Conservation (phyloP, 345 rosid species). For the Hibiscus tridactylites region DNA sequence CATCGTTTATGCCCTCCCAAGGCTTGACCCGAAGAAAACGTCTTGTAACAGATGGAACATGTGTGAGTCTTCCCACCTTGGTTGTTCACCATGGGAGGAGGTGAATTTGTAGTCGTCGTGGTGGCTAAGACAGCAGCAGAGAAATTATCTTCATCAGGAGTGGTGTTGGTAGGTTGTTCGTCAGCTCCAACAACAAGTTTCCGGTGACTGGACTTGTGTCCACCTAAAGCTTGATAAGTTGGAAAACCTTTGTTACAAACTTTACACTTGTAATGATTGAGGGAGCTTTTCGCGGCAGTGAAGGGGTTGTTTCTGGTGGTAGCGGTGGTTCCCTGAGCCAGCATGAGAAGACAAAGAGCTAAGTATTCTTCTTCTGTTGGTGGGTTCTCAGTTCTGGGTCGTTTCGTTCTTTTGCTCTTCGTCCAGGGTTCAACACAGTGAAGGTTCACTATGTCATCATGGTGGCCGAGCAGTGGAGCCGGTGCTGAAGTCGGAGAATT, state of each 20-base stretch:
- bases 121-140: neutral
- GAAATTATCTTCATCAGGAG: neutral
- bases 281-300: slow-evolving; percentile 12
- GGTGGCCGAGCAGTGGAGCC: slow-evolving; percentile 23
- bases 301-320: neutral
- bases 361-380: slow-evolving; percentile 36
- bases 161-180: neutral
- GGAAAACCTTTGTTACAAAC: slow-evolving; percentile 33
- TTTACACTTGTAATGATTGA: slow-evolving; percentile 24
- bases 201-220: slow-evolving; percentile 47
- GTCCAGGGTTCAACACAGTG: slow-evolving; percentile 28
- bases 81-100: neutral
- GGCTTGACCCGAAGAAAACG: slow-evolving; percentile 70
- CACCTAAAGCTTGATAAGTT: slow-evolving; percentile 48
- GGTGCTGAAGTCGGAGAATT: slow-evolving; percentile 46
- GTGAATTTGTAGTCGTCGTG: neutral
- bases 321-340: slow-evolving; percentile 21
- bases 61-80: slow-evolving; percentile 35
- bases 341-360: slow-evolving; percentile 40
- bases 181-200: slow-evolving; percentile 14
- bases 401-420: slow-evolving; percentile 34
- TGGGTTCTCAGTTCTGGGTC: slow-evolving; percentile 22
- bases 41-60: slow-evolving; percentile 63
- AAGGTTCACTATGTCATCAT: slow-evolving; percentile 20
- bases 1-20: slow-evolving; percentile 75